Conservation (phyloP, 108 stramenopile genomes). For the Hondaea fermentalgiana region DNA sequence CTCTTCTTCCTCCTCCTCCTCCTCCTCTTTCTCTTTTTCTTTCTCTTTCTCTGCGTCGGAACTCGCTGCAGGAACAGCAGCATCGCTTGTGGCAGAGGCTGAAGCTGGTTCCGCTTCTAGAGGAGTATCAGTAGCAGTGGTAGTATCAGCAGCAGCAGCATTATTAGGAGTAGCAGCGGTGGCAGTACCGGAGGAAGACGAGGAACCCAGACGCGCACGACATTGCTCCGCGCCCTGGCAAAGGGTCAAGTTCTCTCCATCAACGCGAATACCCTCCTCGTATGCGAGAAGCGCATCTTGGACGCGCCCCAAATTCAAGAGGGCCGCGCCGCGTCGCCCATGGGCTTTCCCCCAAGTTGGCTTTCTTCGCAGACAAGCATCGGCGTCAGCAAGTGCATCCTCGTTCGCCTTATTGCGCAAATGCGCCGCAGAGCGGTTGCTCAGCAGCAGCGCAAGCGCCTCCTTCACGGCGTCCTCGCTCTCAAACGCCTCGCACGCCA, state of each 20-base stretch:
- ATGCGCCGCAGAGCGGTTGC: neutral
- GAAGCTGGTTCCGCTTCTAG: neutral
- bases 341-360: constrained; percentile 48
- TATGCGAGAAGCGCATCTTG: neutral
- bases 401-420: neutral
- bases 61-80: neutral
- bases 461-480: neutral
- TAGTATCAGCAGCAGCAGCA: no score
- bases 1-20: constrained; percentile 29
- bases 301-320: constrained; percentile 39
- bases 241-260: constrained; percentile 30
- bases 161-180: no score
- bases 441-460: constrained; percentile 1
- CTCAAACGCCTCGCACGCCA: neutral
- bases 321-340: constrained; percentile 43
- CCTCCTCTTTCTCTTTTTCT: neutral
- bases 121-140: no score
- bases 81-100: neutral
- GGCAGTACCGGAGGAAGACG: no score
- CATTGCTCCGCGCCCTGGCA: constrained; percentile 18
- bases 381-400: constrained; percentile 45
- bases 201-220: neutral
- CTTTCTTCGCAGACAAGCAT: constrained; percentile 36
- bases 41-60: no score
- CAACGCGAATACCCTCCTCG: constrained; percentile 32